phyloP scores from a whole-genome alignment of 1,284 basidiomycete genomes.

The Psilocybe mexicana region DNA sequence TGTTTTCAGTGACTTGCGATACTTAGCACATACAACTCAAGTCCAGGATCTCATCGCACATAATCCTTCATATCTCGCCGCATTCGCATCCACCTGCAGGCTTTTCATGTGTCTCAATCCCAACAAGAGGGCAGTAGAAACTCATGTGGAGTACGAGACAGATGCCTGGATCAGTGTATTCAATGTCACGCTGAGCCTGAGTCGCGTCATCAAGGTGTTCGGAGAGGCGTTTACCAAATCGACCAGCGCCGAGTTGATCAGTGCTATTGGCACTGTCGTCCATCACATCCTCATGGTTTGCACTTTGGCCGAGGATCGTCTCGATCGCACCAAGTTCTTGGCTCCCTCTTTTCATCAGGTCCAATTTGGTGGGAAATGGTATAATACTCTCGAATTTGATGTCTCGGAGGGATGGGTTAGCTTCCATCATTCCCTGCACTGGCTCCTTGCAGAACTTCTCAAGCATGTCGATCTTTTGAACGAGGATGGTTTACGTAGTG shows the following conservation, averaged over 20 bases:
- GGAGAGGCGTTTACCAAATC: constrained; percentile 75
- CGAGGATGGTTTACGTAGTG: constrained; percentile 50
- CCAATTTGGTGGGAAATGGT: constrained; percentile 59
- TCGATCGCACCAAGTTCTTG: constrained; percentile 66
- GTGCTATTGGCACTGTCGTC: constrained; percentile 70
- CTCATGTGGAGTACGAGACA: constrained; percentile 91
- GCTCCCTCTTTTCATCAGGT: constrained; percentile 65
- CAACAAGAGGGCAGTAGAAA: constrained; percentile 78
- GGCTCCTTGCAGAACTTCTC: constrained; percentile 89
- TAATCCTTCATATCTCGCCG: constrained; percentile 59
- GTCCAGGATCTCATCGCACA: constrained; percentile 77
- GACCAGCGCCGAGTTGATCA: constrained; percentile 56
- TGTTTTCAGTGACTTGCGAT: constrained; percentile 84
- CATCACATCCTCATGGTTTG: constrained; percentile 76
- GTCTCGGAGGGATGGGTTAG: constrained; percentile 83
- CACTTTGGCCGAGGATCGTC: constrained; percentile 60
- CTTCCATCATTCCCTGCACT: constrained; percentile 94
- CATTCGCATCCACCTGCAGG: constrained; percentile 67
- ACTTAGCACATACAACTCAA: constrained; percentile 71
- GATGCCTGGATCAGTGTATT: constrained; percentile 95
- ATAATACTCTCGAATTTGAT: constrained; percentile 73
- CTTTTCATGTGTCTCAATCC: constrained; percentile 92
- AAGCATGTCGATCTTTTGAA: constrained; percentile 75
- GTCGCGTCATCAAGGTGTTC: constrained; percentile 85
- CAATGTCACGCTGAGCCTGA: constrained; percentile 86